Evolutionary conservation across 441 rosid species (phyloP).

Genomic region (Adansonia grandidieri): DNA sequence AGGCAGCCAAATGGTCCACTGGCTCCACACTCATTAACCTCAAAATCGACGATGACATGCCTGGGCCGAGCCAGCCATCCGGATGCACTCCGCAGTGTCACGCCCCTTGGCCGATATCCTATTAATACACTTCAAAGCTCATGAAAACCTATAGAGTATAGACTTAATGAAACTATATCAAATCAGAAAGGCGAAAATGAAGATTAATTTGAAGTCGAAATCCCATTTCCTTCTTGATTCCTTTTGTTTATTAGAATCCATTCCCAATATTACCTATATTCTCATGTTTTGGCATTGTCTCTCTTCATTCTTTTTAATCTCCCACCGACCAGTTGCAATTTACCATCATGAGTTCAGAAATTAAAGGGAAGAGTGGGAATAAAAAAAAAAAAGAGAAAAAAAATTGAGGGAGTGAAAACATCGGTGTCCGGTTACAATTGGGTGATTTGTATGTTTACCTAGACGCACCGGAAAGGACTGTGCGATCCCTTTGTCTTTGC

Average conservation of each 20-base stretch:
- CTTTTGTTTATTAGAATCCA: background rate
- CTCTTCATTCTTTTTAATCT: background rate
- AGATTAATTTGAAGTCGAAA: background rate
- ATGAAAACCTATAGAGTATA: background rate
- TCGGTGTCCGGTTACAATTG: background rate
- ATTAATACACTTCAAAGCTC: background rate
- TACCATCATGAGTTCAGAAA: background rate
- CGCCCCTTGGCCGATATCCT: background rate
- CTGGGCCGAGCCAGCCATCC: background rate
- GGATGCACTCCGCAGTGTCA: background rate
- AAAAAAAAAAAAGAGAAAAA: background rate
- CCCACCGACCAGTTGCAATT: background rate
- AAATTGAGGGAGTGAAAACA: background rate
- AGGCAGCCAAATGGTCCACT: background rate
- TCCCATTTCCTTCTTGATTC: background rate
- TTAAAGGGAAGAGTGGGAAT: background rate
- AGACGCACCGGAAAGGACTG: background rate
- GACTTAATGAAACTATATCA: background rate
- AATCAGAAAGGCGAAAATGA: background rate
- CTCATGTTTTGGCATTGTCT: background rate
- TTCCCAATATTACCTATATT: background rate
- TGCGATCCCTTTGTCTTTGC: background rate
- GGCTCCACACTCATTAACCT: background rate
- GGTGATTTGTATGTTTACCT: slow-evolving; percentile 14
- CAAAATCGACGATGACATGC: background rate